Base-by-base conservation (phyloP, 495 filamentous ascomycete genomes). In the Aspergillus conjunctus region DNA sequence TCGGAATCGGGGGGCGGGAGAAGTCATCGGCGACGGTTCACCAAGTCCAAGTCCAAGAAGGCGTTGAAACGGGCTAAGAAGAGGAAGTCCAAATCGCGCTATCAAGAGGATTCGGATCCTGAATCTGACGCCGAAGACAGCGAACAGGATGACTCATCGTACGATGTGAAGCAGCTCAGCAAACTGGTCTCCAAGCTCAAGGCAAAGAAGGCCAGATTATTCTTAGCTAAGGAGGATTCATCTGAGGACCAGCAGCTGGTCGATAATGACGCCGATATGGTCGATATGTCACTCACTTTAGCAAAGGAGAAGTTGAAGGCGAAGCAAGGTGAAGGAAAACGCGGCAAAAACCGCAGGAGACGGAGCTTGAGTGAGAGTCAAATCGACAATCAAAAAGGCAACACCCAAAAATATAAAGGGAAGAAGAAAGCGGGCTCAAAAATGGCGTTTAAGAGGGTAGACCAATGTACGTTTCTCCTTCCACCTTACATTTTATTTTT, bases 391-490 rank as follows among this genome's bases (percentile, higher is more conserved):
- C 56, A 54, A 18, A 62, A 54, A 48, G 57, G 55, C 10, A 43
- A 54, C n/a, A 52, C 49, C 1, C 59, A 59, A 18, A 68, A 63
- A 33, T 64, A 66, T 22, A 76, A 74, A 59, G 52, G 52, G 14
- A 71, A 72, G 60, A 79, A 68, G 67, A 83, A 80, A 72, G 81
- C 81, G 14, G 85, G 77, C 10, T 83, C 85, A 7, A 90, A 88
- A 64, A 79, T 91, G 33, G 91, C 89, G 41, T 97, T 83, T 74
- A 94, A 95, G 75, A 84, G 92, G 18, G 90, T 96, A 2, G 92
- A 97, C 75, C 86, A 95, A 72, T 78, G 80, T 83, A 65, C 66
- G 81, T 75, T 14, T 14, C 14, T 21, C 20, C 18, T 0, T 55
- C 20, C 26, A 11, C 17, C 14, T 26, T 37, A 7, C 54, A 55